Conservation (phyloP, 495 filamentous ascomycete species). For the Sordaria brevicollis region DNA sequence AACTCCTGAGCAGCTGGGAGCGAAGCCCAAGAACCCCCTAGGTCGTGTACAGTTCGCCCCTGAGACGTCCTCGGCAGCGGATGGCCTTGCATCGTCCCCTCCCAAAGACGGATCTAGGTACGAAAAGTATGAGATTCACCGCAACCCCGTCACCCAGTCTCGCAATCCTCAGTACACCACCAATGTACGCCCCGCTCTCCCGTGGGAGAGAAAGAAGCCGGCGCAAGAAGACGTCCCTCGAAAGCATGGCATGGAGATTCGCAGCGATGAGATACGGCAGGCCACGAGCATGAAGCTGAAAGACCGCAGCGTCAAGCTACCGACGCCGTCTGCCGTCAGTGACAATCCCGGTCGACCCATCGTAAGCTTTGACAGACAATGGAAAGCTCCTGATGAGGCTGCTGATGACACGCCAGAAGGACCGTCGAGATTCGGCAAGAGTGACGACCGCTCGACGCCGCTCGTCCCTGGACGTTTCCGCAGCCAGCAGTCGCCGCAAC, state of each 20-base stretch:
- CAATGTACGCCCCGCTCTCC: conserved; percentile 40
- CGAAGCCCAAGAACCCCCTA: conserved; percentile 50
- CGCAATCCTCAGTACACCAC: conserved; percentile 61
- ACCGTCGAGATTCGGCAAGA: conserved; percentile 17
- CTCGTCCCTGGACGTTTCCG: conserved; percentile 17
- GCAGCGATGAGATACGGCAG: conserved; percentile 72
- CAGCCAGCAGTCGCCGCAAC: conserved; percentile 14
- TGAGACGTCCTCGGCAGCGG: conserved; percentile 9
- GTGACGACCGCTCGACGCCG: conserved; percentile 10
- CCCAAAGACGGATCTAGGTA: conserved; percentile 49
- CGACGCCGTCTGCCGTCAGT: conserved; percentile 77
- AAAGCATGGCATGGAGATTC: conserved; percentile 71
- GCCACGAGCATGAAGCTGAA: conserved; percentile 86
- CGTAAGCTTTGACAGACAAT: conserved; percentile 80
- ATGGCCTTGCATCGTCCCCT: conserved; percentile 12
- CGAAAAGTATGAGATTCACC: conserved; percentile 67
- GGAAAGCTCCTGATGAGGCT: conserved; percentile 56
- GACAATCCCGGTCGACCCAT: conserved; percentile 77
- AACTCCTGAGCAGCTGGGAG: conserved; percentile 20
- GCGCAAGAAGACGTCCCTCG: conserved; percentile 26
- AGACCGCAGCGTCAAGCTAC: conserved; percentile 75
- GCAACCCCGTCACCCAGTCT: conserved; percentile 66
- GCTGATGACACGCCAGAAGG: conserved; percentile 43
- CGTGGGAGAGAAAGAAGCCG: conserved; percentile 9
- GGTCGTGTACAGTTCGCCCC: conserved; percentile 43